These are phyloP conservation scores for Yamadazyma atmosphaerica DNA, from an alignment of 1,139 yeast genomes.

Conservation along the genomic window DNA sequence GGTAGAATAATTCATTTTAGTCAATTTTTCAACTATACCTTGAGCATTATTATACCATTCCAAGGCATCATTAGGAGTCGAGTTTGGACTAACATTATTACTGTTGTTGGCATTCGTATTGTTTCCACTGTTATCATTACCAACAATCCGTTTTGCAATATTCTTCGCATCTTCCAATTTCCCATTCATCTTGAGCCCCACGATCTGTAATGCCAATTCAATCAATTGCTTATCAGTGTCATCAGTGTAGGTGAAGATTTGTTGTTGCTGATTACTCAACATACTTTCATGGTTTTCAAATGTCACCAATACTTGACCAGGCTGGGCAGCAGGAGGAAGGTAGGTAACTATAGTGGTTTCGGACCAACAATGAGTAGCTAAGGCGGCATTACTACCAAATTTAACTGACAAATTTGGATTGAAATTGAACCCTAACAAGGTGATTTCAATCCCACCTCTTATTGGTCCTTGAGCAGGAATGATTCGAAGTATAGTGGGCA, in stretches of 20 bases:
- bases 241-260: slow-evolving; percentile 83
- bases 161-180: slow-evolving; percentile 89
- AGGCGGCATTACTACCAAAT: slow-evolving; percentile 81
- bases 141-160: slow-evolving; percentile 84
- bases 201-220: slow-evolving; percentile 90
- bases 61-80: slow-evolving; percentile 17
- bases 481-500: slow-evolving; percentile 74
- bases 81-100: slow-evolving; percentile 6
- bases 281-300: slow-evolving; percentile 54
- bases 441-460: slow-evolving; percentile 94
- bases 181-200: slow-evolving; percentile 93
- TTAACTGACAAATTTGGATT: slow-evolving; percentile 78
- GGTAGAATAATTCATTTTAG: slow-evolving; percentile 46
- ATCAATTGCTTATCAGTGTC: slow-evolving; percentile 91
- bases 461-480: slow-evolving; percentile 95
- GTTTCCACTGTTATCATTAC: slow-evolving; percentile 40
- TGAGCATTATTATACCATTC: slow-evolving; percentile 55
- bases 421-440: slow-evolving; percentile 83
- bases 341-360: slow-evolving; percentile 91
- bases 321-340: slow-evolving; percentile 82
- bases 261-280: slow-evolving; percentile 43
- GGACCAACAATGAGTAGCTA: slow-evolving; percentile 95
- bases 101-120: slow-evolving; percentile 13
- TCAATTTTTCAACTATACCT: slow-evolving; percentile 48
- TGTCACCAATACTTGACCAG: slow-evolving; percentile 91